Base-by-base conservation (phyloP, 106 monocot species). In the Posidonia australis region DNA sequence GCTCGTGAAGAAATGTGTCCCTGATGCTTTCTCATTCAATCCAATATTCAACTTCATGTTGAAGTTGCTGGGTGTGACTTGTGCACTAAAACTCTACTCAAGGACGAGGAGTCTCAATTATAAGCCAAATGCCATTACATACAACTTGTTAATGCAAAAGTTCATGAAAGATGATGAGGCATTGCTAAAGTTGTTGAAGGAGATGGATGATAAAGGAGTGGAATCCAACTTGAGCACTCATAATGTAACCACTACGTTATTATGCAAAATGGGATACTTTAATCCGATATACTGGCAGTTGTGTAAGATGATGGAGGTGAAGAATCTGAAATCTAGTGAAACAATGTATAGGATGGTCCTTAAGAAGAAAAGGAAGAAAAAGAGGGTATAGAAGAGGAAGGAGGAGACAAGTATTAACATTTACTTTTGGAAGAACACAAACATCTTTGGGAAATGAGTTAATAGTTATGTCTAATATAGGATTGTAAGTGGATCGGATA, bases 211-310 rank as follows among this genome's bases (percentile, higher is more conserved):
- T 46, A 82, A 84, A 41, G 83, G 84, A 7, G 71, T 89, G 27
- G 89, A 94, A 77, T 79, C 86, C 26, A 94, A 94, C 60, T 78
- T 82, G 49, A 86, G 89, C 62, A 86, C 89, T 0, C 89, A 86
- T 48, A 59, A 71, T 27, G 86, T 78, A 46, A 63, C 86, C 24
- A 77, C 86, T 5, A 70, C 78, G 13, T 75, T 78, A 10, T 89
- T 83, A 51, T 94, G 89, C 64, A 75, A 49, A 46, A 86, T 86
- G 72, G 93, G 89, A 17, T 74, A 82, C 41, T 89, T 83, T 86
- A 86, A 77, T 65, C 70, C 71, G 45, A 79, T 86, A 0, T 84
- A 83, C 41, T 51, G 31, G 19, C 59, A 86, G 46, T 62, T 94
- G 74, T 84, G 57, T 77, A 89, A 94, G 78, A 86, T 94, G 89